Evolutionary conservation across 176 grass and related monocot species (phyloP).

Genomic region (Microstegium vimineum): DNA sequence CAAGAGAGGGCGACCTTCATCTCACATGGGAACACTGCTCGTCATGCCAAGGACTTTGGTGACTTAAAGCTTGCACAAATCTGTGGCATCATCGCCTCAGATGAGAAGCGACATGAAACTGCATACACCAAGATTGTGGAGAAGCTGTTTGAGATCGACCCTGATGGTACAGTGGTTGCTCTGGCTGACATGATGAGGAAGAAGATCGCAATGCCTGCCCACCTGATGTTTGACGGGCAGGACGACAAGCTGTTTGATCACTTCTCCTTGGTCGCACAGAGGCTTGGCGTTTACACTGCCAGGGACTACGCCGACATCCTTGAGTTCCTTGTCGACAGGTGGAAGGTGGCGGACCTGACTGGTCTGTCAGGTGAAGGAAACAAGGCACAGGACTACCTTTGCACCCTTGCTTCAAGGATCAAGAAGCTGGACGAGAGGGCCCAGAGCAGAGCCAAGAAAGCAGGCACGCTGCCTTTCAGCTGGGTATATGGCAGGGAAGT

Average conservation of each 20-base stretch:
- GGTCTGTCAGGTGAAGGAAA: constrained; percentile 71
- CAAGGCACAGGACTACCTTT: constrained; percentile 83
- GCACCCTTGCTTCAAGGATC: constrained; percentile 79
- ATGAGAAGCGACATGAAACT: constrained; percentile 93
- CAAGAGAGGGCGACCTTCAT: constrained; percentile 94
- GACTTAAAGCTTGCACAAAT: constrained; percentile 88
- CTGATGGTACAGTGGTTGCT: constrained; percentile 66
- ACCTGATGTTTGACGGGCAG: constrained; percentile 86
- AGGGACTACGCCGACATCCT: constrained; percentile 93
- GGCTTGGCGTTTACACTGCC: constrained; percentile 80
- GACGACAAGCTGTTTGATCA: constrained; percentile 90
- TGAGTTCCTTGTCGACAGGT: constrained; percentile 83
- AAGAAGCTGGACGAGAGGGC: constrained; percentile 82
- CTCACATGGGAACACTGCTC: constrained; percentile 92
- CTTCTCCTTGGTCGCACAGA: constrained; percentile 84
- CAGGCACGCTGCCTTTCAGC: constrained; percentile 58
- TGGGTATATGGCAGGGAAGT: constrained; percentile 84
- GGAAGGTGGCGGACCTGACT: constrained; percentile 63
- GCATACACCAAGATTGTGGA: constrained; percentile 96
- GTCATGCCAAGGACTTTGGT: constrained; percentile 82
- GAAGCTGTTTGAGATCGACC: constrained; percentile 91
- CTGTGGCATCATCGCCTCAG: constrained; percentile 86
- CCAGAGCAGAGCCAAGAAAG: constrained; percentile 67
- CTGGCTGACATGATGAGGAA: constrained; percentile 98
- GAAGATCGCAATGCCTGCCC: constrained; percentile 95